These are phyloP conservation scores for Gymnopilus dilepis DNA, from an alignment of 768 basidiomycete species.

Conservation along the genomic window DNA sequence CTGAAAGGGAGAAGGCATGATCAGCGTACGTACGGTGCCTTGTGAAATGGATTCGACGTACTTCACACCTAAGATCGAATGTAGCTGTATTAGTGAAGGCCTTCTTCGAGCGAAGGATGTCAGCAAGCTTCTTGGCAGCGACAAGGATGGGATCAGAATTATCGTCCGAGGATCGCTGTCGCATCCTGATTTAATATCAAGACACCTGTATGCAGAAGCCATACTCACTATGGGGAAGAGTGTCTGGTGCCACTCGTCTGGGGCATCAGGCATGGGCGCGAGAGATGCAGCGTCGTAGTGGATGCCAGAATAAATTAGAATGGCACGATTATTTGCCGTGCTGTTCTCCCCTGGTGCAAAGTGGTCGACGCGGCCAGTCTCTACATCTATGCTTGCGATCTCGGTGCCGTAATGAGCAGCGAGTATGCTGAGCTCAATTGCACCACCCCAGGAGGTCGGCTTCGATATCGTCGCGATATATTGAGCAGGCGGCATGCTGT, in stretches of 20 bases:
- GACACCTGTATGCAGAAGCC: background rate
- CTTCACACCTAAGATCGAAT: conserved; percentile 90
- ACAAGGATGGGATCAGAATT: conserved; percentile 58
- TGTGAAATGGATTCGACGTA: conserved; percentile 43
- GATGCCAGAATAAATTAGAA: conserved; percentile 94
- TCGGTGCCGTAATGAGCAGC: conserved; percentile 83
- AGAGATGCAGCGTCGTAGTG: conserved; percentile 94
- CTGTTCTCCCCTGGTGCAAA: conserved; percentile 62
- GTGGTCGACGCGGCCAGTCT: conserved; percentile 87
- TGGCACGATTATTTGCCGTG: conserved; percentile 48
- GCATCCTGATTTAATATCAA: background rate
- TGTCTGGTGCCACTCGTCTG: conserved; percentile 89
- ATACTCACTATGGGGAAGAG: conserved; percentile 66
- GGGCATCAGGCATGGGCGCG: conserved; percentile 77
- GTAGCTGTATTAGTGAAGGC: conserved; percentile 92
- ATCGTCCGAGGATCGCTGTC: conserved; percentile 38
- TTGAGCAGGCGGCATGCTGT: conserved; percentile 57
- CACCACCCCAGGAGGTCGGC: conserved; percentile 90
- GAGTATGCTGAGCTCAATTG: conserved; percentile 90
- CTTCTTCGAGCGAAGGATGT: conserved; percentile 71
- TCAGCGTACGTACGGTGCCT: conserved; percentile 9
- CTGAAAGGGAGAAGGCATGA: conserved; percentile 37
- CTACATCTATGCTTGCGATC: conserved; percentile 90
- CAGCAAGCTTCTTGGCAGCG: conserved; percentile 75
- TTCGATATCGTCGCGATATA: conserved; percentile 86